phyloP scores from a whole-genome alignment of 495 filamentous ascomycete genomes.

The Staphylotrichum longicolle region DNA sequence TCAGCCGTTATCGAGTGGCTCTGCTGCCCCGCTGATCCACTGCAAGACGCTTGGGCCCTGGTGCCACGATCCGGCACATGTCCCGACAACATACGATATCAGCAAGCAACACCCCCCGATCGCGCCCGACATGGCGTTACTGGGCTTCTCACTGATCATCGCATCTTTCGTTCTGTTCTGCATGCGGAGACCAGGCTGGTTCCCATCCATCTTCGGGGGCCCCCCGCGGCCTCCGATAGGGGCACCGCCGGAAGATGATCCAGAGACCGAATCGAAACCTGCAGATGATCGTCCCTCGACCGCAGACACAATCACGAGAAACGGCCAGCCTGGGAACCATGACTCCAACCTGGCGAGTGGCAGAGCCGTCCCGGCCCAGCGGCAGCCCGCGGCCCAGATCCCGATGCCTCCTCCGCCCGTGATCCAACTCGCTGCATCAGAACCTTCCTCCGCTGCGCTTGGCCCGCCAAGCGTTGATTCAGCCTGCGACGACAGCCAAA shows the following conservation, averaged over 20 bases:
- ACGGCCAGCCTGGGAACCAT: no score
- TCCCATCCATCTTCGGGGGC: conserved; percentile 36
- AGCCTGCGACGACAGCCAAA: conserved; percentile 31
- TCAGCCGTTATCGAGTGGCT: no score
- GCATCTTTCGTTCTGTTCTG: conserved; percentile 53
- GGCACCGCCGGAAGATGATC: conserved; percentile 6
- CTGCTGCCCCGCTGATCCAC: conserved; percentile 4
- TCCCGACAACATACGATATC: conserved; percentile 25
- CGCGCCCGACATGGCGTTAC: conserved; percentile 44
- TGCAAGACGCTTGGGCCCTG: background rate
- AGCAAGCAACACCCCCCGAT: conserved; percentile 18
- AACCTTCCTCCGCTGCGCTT: conserved; percentile 12
- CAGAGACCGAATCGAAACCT: conserved; percentile 6
- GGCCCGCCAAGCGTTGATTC: conserved; percentile 18
- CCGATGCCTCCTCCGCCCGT: conserved; percentile 24
- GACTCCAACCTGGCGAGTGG: no score
- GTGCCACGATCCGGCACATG: conserved; percentile 4
- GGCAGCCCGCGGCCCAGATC: conserved; percentile 6
- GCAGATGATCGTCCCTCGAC: conserved; percentile 6
- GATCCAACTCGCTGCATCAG: conserved; percentile 8
- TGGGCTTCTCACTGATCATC: conserved; percentile 55
- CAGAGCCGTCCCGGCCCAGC: background rate
- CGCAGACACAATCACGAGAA: conserved; percentile 14
- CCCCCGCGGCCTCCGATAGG: conserved; percentile 30
- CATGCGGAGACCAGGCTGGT: conserved; percentile 46